These are phyloP conservation scores for Calonectria pseudoturangicola DNA, from an alignment of 2,329 filamentous ascomycete genomes.

Conservation along the genomic window DNA sequence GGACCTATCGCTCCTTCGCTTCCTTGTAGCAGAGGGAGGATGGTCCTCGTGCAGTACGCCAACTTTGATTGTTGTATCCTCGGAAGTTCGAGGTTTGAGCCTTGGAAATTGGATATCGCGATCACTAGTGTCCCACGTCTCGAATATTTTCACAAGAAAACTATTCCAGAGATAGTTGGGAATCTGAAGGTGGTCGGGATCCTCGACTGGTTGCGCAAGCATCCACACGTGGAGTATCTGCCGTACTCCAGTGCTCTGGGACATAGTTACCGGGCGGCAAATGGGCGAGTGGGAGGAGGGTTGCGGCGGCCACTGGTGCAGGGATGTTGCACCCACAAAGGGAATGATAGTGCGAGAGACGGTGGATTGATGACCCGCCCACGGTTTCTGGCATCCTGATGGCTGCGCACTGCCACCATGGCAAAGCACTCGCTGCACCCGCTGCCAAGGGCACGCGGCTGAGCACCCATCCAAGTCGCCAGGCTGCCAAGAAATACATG, in stretches of 20 bases:
- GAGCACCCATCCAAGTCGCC: slow-evolving; percentile 2
- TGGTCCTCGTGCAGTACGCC: not conserved
- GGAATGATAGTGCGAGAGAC: slow-evolving; percentile 51
- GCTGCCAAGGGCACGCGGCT: not conserved
- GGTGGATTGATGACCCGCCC: slow-evolving; percentile 58
- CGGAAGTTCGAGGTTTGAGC: not conserved
- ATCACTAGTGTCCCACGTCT: not conserved
- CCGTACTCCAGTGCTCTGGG: not conserved
- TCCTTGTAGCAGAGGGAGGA: not conserved
- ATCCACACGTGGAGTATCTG: not conserved
- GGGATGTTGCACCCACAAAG: slow-evolving; percentile 23
- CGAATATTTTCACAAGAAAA: slow-evolving; percentile 1
- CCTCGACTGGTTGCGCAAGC: not conserved
- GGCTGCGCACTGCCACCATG: slow-evolving; percentile 47
- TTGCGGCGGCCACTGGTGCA: not conserved
- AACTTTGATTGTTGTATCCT: not conserved
- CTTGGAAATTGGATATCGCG: not conserved
- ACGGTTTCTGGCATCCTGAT: slow-evolving; percentile 11
- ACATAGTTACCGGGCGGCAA: not conserved
- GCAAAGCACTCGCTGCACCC: slow-evolving; percentile 22
- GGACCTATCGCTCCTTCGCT: not conserved
- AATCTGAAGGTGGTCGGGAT: not conserved
- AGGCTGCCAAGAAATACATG: slow-evolving; percentile 31
- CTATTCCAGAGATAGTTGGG: not conserved
- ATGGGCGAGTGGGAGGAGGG: not conserved